Percentiles rank a stretch among this genome's conserved stretches.
Evolutionary conservation across 192 early-diverging fungal genomes (phyloP).

Genomic region (Ambispora gerdemannii): DNA sequence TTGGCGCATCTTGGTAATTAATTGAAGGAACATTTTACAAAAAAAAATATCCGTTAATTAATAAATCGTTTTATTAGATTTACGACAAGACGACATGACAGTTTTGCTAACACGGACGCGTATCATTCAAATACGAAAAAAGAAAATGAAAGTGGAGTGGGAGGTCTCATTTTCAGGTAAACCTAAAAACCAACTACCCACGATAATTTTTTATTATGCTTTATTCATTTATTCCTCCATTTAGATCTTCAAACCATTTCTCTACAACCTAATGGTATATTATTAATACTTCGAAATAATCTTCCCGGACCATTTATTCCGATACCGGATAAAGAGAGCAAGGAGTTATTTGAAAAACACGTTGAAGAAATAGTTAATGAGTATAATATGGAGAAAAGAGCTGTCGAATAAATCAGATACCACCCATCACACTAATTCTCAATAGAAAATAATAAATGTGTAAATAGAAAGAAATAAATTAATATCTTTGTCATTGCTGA

Average conservation of each 20-base stretch:
- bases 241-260: slow-evolving; percentile 66
- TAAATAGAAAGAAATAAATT: too few species aligned
- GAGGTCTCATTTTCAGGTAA: slow-evolving; percentile 64
- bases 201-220: background rate
- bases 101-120: slow-evolving; percentile 78
- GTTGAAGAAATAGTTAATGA: slow-evolving; percentile 65
- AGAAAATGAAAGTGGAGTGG: slow-evolving; percentile 77
- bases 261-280: slow-evolving; percentile 67
- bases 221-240: background rate
- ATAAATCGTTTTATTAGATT: too few species aligned
- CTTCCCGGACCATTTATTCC: slow-evolving; percentile 67
- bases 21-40: too few species aligned
- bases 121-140: slow-evolving; percentile 72
- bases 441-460: too few species aligned
- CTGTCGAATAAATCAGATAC: background rate
- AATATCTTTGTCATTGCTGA: too few species aligned
- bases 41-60: too few species aligned
- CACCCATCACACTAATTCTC: too few species aligned
- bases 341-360: slow-evolving; percentile 67
- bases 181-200: background rate
- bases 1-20: slow-evolving; percentile 73
- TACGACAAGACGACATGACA: slow-evolving; percentile 83
- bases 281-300: slow-evolving; percentile 59
- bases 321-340: slow-evolving; percentile 59
- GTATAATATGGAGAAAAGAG: slow-evolving; percentile 41